A percentile compares a stretch with the other conserved stretches of the same genome.
Conservation (phyloP, 345 rosid genomes). For the Syzygium aromaticum region DNA sequence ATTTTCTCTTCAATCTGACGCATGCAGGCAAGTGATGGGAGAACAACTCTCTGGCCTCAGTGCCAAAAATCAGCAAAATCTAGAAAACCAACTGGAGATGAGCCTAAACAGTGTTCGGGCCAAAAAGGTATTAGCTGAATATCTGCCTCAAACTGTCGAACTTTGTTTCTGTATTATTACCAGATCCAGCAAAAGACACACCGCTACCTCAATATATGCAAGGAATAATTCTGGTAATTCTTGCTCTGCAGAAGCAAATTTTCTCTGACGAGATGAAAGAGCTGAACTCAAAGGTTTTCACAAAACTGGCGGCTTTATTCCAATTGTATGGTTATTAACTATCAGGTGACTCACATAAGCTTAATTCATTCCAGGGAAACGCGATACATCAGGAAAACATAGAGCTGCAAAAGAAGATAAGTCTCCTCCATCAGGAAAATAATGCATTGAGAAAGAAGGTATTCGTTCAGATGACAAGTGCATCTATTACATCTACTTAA, state of each 20-base stretch:
- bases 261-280: conserved; percentile 57
- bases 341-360: background rate
- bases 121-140: conserved; percentile 42
- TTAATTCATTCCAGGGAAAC: conserved; percentile 40
- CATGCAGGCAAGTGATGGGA: conserved; percentile 69
- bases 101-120: conserved; percentile 48
- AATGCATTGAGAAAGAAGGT: conserved; percentile 30
- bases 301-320: background rate
- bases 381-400: conserved; percentile 53
- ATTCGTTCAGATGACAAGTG: conserved; percentile 6
- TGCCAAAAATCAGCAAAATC: conserved; percentile 38
- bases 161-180: background rate
- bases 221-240: background rate
- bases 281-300: conserved; percentile 39
- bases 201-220: background rate
- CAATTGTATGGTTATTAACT: background rate
- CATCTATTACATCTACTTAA: conserved; percentile 1
- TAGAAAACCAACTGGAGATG: conserved; percentile 48
- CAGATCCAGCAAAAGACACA: background rate
- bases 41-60: conserved; percentile 59
- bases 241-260: conserved; percentile 40
- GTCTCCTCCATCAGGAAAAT: conserved; percentile 36
- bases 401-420: conserved; percentile 69
- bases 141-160: background rate
- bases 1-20: background rate